Conservation (phyloP, 2,329 filamentous ascomycete genomes). For the Proliferodiscus dingleyae region DNA sequence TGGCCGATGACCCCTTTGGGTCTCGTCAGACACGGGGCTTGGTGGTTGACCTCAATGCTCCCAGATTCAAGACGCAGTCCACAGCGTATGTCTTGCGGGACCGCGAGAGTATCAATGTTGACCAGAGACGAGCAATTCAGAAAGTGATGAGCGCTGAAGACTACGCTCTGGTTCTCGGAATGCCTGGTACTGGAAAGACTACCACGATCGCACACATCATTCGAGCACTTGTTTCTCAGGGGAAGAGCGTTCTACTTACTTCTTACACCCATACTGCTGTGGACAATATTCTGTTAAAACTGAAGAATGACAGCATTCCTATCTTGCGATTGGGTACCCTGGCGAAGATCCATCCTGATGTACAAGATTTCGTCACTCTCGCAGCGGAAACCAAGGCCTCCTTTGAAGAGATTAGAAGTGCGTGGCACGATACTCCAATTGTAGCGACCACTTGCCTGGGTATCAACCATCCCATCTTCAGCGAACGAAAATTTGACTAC, state of each 20-base stretch:
- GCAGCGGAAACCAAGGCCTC: constrained; percentile 68
- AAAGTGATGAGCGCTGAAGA: constrained; percentile 96
- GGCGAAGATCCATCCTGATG: constrained; percentile 82
- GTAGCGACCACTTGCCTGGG: constrained; percentile 94
- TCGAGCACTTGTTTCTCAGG: constrained; percentile 77
- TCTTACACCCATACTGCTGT: constrained; percentile 98
- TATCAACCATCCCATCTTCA: constrained; percentile 84
- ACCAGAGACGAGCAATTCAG: constrained; percentile 79
- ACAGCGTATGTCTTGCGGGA: constrained; percentile 60
- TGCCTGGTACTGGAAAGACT: constrained; percentile 97
- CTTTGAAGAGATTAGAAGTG: constrained; percentile 77
- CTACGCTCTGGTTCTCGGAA: constrained; percentile 94
- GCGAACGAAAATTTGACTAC: constrained; percentile 87
- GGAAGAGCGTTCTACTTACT: constrained; percentile 87
- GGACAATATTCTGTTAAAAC: constrained; percentile 94
- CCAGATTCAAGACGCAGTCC: constrained; percentile 64
- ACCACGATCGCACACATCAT: constrained; percentile 98
- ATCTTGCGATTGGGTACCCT: constrained; percentile 81
- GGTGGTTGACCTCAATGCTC: constrained; percentile 71
- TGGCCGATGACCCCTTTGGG: constrained; percentile 72
- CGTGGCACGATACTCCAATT: constrained; percentile 81
- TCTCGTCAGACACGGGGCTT: constrained; percentile 69
- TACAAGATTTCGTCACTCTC: constrained; percentile 78
- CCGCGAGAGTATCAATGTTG: constrained; percentile 70
- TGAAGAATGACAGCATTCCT: constrained; percentile 70